Percentiles rank a stretch among this genome's conserved stretches.
Conservation (phyloP, 306 rosid genomes). For the Dalbergia oliveri region DNA sequence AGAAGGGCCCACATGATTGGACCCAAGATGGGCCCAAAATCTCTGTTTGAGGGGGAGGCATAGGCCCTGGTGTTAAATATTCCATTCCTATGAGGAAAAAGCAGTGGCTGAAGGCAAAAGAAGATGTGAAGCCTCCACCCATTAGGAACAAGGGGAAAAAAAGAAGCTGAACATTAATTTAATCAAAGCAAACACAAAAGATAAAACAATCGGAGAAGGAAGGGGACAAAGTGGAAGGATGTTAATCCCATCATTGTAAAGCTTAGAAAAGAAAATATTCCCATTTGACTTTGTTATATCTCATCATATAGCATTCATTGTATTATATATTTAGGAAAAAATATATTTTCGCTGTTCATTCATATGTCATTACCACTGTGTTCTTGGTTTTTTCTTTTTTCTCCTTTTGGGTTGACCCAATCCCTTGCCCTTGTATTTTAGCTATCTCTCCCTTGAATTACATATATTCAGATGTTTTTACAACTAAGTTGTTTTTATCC, state of each 20-base stretch:
- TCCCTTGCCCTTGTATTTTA: no score
- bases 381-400: not conserved
- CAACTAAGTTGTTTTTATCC: no score
- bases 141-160: constrained; percentile 43
- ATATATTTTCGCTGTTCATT: constrained; percentile 26
- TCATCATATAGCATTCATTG: constrained; percentile 63
- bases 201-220: constrained; percentile 45
- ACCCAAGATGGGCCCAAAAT: constrained; percentile 63
- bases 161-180: constrained; percentile 37
- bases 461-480: no score
- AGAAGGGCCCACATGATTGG: constrained; percentile 73
- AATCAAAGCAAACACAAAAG: constrained; percentile 41
- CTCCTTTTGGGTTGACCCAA: constrained; percentile 30
- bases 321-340: constrained; percentile 35
- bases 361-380: constrained; percentile 3
- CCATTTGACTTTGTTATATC: constrained; percentile 74
- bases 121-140: constrained; percentile 64
- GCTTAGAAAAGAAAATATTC: constrained; percentile 60
- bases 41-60: constrained; percentile 43
- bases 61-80: constrained; percentile 53
- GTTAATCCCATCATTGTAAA: constrained; percentile 80
- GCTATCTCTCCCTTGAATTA: no score
- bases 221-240: constrained; percentile 97
- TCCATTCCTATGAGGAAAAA: constrained; percentile 66
- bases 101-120: constrained; percentile 72